phyloP scores from a whole-genome alignment of 2,329 filamentous ascomycete genomes.

The Bipolaris victoriae region DNA sequence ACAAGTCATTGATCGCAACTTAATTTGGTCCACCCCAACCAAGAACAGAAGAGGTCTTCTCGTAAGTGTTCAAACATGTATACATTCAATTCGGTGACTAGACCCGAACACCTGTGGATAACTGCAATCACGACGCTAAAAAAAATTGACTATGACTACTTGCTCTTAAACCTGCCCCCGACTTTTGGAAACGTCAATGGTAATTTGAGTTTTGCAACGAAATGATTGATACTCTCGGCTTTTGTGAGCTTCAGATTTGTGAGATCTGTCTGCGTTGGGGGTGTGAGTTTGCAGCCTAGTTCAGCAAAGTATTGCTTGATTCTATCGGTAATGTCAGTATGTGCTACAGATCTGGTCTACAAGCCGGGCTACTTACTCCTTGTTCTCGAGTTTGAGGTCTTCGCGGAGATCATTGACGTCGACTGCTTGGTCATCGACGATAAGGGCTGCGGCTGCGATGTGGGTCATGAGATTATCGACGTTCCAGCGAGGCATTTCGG shows the following conservation, averaged over 20 bases:
- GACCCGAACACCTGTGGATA: no score
- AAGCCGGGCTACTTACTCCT: constrained; percentile 53
- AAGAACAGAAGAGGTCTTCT: no score
- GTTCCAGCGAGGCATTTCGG: constrained; percentile 72
- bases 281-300: constrained; percentile 70
- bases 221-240: constrained; percentile 64
- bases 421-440: constrained; percentile 75
- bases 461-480: constrained; percentile 75
- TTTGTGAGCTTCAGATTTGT: constrained; percentile 64
- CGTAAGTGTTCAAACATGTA: no score
- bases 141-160: background rate
- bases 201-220: constrained; percentile 73
- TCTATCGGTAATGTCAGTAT: constrained; percentile 32
- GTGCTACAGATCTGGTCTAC: no score
- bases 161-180: constrained; percentile 17
- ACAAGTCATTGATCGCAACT: no score
- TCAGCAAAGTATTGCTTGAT: constrained; percentile 75
- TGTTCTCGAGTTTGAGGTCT: constrained; percentile 74
- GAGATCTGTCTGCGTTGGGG: constrained; percentile 55
- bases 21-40: no score
- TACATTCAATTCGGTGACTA: no score
- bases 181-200: constrained; percentile 82
- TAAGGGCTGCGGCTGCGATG: constrained; percentile 72
- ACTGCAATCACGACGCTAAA: no score
- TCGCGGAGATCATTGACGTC: constrained; percentile 72